These are phyloP conservation scores for Hypocreales sp. DNA, from an alignment of 2,329 filamentous ascomycete genomes.

Conservation along the genomic window DNA sequence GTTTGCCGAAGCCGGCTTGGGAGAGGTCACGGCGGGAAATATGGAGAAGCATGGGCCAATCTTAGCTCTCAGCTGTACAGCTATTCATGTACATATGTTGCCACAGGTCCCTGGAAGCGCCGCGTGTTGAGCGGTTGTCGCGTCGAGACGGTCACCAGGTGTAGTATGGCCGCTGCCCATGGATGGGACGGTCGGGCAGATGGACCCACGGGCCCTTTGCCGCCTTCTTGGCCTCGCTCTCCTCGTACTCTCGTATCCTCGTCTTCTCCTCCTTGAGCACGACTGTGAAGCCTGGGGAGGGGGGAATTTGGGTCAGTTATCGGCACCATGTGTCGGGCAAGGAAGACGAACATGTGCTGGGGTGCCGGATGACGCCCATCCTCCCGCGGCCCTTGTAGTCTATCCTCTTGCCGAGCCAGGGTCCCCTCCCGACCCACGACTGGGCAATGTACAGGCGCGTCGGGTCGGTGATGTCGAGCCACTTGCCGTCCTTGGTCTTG, in stretches of 20 bases:
- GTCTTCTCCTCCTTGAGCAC: constrained; percentile 91
- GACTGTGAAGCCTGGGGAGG: constrained; percentile 49
- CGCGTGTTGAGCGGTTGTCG: no score
- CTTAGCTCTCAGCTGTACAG: constrained; percentile 9
- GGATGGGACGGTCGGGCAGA: constrained; percentile 71
- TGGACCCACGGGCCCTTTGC: constrained; percentile 74
- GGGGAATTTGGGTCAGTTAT: no score
- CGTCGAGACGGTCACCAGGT: constrained; percentile 76
- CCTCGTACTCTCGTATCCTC: constrained; percentile 62
- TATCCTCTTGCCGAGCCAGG: constrained; percentile 36
- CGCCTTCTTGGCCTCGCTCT: constrained; percentile 60
- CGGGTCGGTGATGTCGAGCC: constrained; percentile 54
- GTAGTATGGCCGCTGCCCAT: constrained; percentile 77
- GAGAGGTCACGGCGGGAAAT: neutral
- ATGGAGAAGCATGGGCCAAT: constrained; percentile 1
- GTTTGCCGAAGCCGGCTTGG: constrained; percentile 1
- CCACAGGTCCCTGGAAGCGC: constrained; percentile 12
- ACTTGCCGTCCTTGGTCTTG: constrained; percentile 58
- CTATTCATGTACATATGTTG: constrained; percentile 19
- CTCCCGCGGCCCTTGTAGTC: constrained; percentile 66
- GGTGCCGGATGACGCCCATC: constrained; percentile 51
- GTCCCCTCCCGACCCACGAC: constrained; percentile 78
- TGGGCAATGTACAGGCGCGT: constrained; percentile 82
- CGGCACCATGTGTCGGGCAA: no score
- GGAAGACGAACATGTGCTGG: constrained; percentile 62